Percentiles rank a stretch among this genome's conserved stretches.
phyloP scores from a whole-genome alignment of 768 basidiomycete species.

The Tylopilus balloui region DNA sequence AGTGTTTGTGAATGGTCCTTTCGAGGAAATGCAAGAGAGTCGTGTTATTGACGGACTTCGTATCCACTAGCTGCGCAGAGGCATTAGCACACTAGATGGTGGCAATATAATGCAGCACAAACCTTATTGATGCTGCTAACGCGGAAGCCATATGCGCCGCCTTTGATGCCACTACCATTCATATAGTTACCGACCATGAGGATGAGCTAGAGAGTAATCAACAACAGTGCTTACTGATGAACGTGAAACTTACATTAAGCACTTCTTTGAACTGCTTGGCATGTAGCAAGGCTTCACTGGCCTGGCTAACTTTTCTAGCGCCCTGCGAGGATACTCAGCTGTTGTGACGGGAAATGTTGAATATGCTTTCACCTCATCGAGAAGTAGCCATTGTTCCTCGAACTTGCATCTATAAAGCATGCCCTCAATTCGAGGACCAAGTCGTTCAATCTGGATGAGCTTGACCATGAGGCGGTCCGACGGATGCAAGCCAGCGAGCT shows the following conservation, averaged over 20 bases:
- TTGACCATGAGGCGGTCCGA: slow-evolving; percentile 97
- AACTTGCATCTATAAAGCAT: slow-evolving; percentile 92
- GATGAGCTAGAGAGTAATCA: slow-evolving; percentile 55
- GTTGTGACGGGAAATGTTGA: not conserved
- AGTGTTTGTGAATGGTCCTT: slow-evolving; percentile 80
- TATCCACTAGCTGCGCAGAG: slow-evolving; percentile 78
- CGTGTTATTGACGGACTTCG: slow-evolving; percentile 91
- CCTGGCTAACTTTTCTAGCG: slow-evolving; percentile 74
- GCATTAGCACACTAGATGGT: not conserved
- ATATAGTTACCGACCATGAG: slow-evolving; percentile 96
- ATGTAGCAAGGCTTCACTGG: slow-evolving; percentile 71
- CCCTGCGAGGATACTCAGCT: slow-evolving; percentile 44
- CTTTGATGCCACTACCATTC: slow-evolving; percentile 94
- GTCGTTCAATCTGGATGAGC: slow-evolving; percentile 87
- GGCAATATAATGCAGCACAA: slow-evolving; percentile 11
- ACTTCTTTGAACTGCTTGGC: slow-evolving; percentile 90
- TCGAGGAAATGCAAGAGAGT: slow-evolving; percentile 95
- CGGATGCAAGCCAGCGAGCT: slow-evolving; percentile 84
- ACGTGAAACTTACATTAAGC: slow-evolving; percentile 58
- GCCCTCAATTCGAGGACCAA: slow-evolving; percentile 85
- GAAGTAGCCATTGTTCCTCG: slow-evolving; percentile 75
- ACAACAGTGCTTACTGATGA: not conserved
- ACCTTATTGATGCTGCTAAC: slow-evolving; percentile 98
- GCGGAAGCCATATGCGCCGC: slow-evolving; percentile 95
- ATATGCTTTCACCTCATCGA: slow-evolving; percentile 62